Percentiles rank a stretch among this genome's conserved stretches.
Conservation (phyloP, 1,139 yeast genomes). For the Wickerhamiella pararugosa region DNA sequence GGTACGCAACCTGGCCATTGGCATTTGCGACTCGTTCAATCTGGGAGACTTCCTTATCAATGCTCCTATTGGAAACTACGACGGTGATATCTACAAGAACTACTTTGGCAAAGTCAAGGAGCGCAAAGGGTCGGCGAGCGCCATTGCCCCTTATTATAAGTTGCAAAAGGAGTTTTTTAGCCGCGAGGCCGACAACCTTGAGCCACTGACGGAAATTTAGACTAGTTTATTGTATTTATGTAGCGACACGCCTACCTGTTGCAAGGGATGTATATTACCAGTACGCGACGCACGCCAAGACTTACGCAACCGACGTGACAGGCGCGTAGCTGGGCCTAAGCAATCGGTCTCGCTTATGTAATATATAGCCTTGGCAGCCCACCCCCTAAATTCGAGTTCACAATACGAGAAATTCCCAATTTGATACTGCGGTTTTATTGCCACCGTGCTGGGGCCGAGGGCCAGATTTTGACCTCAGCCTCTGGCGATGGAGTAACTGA, state of each 20-base stretch:
- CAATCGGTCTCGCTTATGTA: too few relatives aligned
- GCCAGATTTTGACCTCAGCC: too few relatives aligned
- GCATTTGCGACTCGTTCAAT: slow-evolving; percentile 75
- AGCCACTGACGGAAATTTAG: slow-evolving; percentile 2
- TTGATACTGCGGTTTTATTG: too few relatives aligned
- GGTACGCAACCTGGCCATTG: slow-evolving; percentile 53
- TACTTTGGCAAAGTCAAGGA: slow-evolving; percentile 31
- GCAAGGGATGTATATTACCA: too few relatives aligned
- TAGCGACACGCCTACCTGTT: not conserved
- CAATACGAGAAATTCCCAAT: too few relatives aligned
- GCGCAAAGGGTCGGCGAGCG: slow-evolving; percentile 3
- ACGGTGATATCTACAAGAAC: slow-evolving; percentile 75
- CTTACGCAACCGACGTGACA: too few relatives aligned
- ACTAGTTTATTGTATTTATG: not conserved
- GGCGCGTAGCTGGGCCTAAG: too few relatives aligned
- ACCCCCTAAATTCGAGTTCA: too few relatives aligned
- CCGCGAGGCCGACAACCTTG: slow-evolving; percentile 3
- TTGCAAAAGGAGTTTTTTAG: slow-evolving; percentile 4
- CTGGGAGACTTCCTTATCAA: slow-evolving; percentile 70
- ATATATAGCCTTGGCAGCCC: too few relatives aligned
- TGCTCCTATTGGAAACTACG: slow-evolving; percentile 67
- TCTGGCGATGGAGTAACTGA: too few relatives aligned
- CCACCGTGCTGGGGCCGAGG: too few relatives aligned
- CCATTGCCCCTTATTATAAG: slow-evolving; percentile 3
- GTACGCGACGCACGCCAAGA: too few relatives aligned